Conservation (phyloP, 192 early-diverging fungal genomes). For the Coemansia sp. region DNA sequence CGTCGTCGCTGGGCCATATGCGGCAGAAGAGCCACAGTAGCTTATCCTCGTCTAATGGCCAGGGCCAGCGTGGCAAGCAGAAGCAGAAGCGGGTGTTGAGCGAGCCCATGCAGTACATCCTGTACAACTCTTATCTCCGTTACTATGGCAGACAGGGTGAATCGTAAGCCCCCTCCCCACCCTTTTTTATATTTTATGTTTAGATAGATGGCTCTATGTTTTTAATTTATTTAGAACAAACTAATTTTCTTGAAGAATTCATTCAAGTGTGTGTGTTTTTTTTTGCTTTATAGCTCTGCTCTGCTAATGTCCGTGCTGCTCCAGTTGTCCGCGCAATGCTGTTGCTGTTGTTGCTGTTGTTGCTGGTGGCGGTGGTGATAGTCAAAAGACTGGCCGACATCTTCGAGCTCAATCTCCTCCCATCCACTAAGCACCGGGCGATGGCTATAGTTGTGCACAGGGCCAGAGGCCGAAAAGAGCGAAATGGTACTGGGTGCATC, state of each 20-base stretch:
- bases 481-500: slow-evolving; percentile 23
- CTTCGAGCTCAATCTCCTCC: slow-evolving; percentile 40
- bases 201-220: background rate
- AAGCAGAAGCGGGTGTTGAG: slow-evolving; percentile 39
- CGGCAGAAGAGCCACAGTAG: background rate
- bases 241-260: too few relatives aligned
- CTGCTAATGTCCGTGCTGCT: background rate
- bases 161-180: slow-evolving; percentile 6
- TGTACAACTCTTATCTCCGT: slow-evolving; percentile 50
- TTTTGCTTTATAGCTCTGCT: background rate
- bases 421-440: slow-evolving; percentile 38
- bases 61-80: slow-evolving; percentile 12
- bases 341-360: background rate
- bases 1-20: background rate
- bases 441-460: slow-evolving; percentile 5
- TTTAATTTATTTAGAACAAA: slow-evolving; percentile 1
- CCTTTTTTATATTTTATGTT: slow-evolving; percentile 8
- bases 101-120: slow-evolving; percentile 51
- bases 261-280: too few relatives aligned
- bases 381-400: slow-evolving; percentile 7
- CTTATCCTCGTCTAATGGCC: background rate
- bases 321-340: background rate
- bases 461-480: slow-evolving; percentile 12
- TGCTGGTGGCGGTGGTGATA: background rate
- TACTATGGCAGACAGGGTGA: slow-evolving; percentile 47